phyloP scores from a whole-genome alignment of 75 land plant species.

The Ceratopteris richardii region DNA sequence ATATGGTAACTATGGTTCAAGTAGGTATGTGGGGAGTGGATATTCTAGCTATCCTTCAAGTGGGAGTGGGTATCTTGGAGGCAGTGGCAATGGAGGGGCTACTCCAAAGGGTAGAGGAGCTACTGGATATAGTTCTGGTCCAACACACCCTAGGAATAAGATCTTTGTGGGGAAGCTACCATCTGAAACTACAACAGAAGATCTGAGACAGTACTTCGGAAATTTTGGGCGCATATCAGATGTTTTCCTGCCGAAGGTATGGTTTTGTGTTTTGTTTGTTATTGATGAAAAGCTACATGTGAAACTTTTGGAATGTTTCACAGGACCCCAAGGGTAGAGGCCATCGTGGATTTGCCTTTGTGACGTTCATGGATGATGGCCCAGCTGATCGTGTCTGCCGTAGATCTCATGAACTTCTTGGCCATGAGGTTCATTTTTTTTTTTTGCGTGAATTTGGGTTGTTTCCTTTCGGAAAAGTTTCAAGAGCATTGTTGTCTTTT shows the following conservation, averaged over 20 bases:
- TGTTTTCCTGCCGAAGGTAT: constrained; percentile 96
- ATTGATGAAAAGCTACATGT: not conserved
- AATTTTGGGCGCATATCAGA: constrained; percentile 89
- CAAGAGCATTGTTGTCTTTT: no score
- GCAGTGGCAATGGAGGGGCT: not conserved
- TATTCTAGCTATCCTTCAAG: not conserved
- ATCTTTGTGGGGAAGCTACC: constrained; percentile 96
- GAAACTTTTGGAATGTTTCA: not conserved
- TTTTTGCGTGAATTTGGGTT: not conserved
- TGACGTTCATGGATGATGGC: constrained; percentile 94
- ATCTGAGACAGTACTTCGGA: constrained; percentile 76
- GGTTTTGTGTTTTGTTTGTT: not conserved
- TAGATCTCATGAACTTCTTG: constrained; percentile 85
- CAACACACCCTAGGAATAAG: constrained; percentile 42
- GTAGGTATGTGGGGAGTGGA: constrained; percentile 3
- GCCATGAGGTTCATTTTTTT: constrained; percentile 56
- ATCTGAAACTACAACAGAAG: constrained; percentile 79
- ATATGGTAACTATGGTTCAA: constrained; percentile 1
- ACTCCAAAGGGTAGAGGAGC: not conserved
- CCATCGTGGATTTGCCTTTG: constrained; percentile 98
- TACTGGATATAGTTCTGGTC: constrained; percentile 3
- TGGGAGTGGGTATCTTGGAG: not conserved
- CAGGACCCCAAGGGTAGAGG: constrained; percentile 92
- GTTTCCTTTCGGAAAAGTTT: no score
- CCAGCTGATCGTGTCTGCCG: constrained; percentile 91